Percentiles rank a stretch among this genome's conserved stretches.
Evolutionary conservation across 2,329 filamentous ascomycete genomes (phyloP).

Genomic region (Taxawa tesnikishii): DNA sequence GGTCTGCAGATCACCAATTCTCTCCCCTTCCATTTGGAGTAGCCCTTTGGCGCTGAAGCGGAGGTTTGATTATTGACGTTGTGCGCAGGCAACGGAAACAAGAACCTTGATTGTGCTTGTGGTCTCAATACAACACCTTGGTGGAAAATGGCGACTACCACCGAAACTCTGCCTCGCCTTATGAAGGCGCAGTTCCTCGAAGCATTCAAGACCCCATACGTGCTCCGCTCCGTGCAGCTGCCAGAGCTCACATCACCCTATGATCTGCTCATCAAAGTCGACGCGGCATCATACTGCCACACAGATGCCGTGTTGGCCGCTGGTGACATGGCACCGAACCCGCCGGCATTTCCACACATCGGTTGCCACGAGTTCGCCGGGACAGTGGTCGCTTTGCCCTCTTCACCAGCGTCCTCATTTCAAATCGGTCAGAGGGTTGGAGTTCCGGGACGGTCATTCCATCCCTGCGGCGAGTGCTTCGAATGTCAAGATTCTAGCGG

Average conservation of each 20-base stretch:
- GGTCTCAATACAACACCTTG: too few species aligned
- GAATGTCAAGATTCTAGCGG: slow-evolving; percentile 23
- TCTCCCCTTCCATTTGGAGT: too few species aligned
- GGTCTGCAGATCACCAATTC: too few species aligned
- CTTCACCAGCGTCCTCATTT: slow-evolving; percentile 13
- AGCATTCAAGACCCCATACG: slow-evolving; percentile 29
- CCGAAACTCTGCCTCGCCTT: slow-evolving; percentile 9
- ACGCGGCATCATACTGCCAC: slow-evolving; percentile 36
- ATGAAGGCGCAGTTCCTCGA: slow-evolving; percentile 32
- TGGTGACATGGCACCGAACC: slow-evolving; percentile 21
- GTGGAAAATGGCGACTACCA: background rate
- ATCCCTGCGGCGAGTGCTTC: slow-evolving; percentile 28
- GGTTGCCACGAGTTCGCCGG: slow-evolving; percentile 36
- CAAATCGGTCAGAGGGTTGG: slow-evolving; percentile 24
- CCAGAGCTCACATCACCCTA: slow-evolving; percentile 19
- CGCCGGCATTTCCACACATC: slow-evolving; percentile 29
- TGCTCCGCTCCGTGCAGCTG: slow-evolving; percentile 22
- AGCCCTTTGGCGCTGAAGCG: too few species aligned
- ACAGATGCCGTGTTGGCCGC: slow-evolving; percentile 27
- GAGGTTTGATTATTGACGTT: too few species aligned
- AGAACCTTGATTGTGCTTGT: too few species aligned
- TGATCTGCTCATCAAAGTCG: slow-evolving; percentile 33
- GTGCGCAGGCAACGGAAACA: too few species aligned
- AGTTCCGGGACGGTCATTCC: slow-evolving; percentile 28
- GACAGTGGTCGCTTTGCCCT: slow-evolving; percentile 23